Percentiles rank a stretch among this genome's conserved stretches.
phyloP scores from a whole-genome alignment of 2,329 filamentous ascomycete genomes.

The Cladosporium cucumerinum region DNA sequence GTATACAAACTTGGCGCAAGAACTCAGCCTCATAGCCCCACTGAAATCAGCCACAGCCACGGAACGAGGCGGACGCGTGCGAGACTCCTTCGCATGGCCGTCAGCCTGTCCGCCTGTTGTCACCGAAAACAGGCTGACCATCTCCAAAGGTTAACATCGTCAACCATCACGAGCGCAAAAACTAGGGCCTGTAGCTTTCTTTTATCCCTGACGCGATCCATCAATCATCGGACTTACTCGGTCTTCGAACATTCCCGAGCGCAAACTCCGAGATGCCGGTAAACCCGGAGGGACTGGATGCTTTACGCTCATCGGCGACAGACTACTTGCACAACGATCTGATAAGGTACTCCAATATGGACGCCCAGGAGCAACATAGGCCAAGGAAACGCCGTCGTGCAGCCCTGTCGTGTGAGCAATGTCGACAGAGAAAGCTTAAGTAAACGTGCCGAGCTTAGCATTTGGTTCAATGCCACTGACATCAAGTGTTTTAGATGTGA shows the following conservation, averaged over 20 bases:
- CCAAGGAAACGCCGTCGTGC: constrained; percentile 7
- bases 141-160: not conserved
- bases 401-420: not conserved
- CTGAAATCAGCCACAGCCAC: not conserved
- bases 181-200: not conserved
- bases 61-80: not conserved
- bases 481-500: not conserved
- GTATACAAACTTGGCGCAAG: not conserved
- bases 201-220: not conserved
- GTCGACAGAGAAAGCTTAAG: constrained; percentile 8
- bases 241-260: not conserved
- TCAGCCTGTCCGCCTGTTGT: not conserved
- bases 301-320: not conserved
- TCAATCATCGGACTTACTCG: not conserved
- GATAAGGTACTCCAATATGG: constrained; percentile 7
- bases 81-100: not conserved
- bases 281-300: not conserved
- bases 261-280: constrained; percentile 1
- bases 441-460: not conserved
- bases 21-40: constrained; percentile 8
- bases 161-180: not conserved
- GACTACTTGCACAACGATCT: constrained; percentile 8
- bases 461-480: not conserved
- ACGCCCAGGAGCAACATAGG: not conserved
- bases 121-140: not conserved